phyloP scores from a whole-genome alignment of 192 early-diverging fungal species.

The Pilaira anomala region DNA sequence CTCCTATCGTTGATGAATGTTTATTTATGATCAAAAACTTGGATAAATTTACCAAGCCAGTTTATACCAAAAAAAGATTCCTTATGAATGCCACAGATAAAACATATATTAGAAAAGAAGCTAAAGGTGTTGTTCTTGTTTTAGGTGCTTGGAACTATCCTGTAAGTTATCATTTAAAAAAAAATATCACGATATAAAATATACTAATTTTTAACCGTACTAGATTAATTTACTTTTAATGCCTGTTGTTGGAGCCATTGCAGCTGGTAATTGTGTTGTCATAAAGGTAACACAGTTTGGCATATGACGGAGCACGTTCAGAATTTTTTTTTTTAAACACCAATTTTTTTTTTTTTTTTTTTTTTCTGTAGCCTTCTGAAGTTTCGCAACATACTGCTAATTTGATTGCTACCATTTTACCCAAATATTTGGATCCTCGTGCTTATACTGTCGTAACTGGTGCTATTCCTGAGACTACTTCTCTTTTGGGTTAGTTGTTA shows the following conservation, averaged over 20 bases:
- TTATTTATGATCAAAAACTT: conserved; percentile 41
- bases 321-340: not conserved
- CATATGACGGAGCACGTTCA: not conserved
- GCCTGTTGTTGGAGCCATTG: conserved; percentile 82
- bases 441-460: conserved; percentile 75
- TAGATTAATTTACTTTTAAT: conserved; percentile 60
- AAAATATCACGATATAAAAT: not conserved
- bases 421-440: conserved; percentile 70
- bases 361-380: conserved; percentile 70
- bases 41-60: conserved; percentile 45
- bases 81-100: conserved; percentile 45
- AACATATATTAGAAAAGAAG: conserved; percentile 60
- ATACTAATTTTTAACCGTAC: conserved; percentile 4
- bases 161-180: conserved; percentile 4
- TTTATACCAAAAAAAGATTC: conserved; percentile 32
- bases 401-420: conserved; percentile 59
- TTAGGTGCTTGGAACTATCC: conserved; percentile 62
- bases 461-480: conserved; percentile 69
- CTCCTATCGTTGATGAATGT: conserved; percentile 26
- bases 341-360: no score
- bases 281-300: conserved; percentile 47
- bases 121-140: conserved; percentile 71
- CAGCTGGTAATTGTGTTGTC: conserved; percentile 83
- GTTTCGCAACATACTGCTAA: conserved; percentile 63
- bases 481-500: conserved; percentile 33